A percentile compares a stretch with the other conserved stretches of the same genome.
Conservation (phyloP, 2,329 filamentous ascomycete species). For the Monilinia laxa region DNA sequence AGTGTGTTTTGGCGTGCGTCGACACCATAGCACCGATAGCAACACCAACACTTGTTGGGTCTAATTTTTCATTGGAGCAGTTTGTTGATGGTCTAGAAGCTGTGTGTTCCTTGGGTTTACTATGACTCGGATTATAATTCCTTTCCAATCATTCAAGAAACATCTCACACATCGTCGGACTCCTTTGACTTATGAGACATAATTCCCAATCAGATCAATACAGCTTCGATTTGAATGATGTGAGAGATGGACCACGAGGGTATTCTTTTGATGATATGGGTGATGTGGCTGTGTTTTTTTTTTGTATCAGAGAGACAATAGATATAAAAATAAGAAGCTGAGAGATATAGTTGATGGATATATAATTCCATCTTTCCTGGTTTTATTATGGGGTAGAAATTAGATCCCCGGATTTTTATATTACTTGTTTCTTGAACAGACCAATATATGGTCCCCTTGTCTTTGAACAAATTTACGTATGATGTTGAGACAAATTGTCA, state of each 20-base stretch:
- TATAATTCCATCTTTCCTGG: not conserved
- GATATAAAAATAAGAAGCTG: not conserved
- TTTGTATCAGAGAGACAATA: not conserved
- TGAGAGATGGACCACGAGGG: slow-evolving; percentile 2
- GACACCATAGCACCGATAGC: slow-evolving; percentile 4
- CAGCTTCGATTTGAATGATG: not conserved
- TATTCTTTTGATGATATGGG: not conserved
- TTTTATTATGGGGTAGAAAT: slow-evolving; percentile 4
- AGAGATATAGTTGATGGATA: not conserved
- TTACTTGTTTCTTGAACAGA: slow-evolving; percentile 10
- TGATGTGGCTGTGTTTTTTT: not conserved
- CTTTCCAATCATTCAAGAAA: not conserved
- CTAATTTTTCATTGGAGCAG: not conserved
- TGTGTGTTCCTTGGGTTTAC: not conserved
- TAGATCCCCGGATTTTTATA: slow-evolving; percentile 13
- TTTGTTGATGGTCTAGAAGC: not conserved
- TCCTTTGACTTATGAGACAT: not conserved
- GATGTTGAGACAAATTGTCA: slow-evolving; percentile 6
- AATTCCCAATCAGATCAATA: not conserved
- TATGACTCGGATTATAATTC: not conserved
- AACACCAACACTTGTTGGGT: slow-evolving; percentile 5
- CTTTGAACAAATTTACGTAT: not conserved
- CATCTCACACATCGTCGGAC: not conserved
- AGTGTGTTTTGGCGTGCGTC: slow-evolving; percentile 10
- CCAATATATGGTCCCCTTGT: slow-evolving; percentile 11